Base-by-base conservation (phyloP, 139 green algal species). In the Trebouxia sp. region DNA sequence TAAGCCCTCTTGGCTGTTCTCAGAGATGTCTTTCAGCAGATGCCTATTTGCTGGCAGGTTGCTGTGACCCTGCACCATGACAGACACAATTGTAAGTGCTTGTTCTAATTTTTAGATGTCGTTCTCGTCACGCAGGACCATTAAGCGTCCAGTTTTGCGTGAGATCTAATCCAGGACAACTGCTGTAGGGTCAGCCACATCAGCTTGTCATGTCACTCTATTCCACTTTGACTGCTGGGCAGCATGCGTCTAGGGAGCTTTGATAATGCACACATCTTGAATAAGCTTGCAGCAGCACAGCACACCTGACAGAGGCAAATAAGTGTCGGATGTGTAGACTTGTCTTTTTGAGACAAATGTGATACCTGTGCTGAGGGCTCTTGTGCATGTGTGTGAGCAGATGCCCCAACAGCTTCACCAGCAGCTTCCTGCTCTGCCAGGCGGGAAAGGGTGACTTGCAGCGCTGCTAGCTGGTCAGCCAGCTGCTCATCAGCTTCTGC, bases 401-500 rank as follows among this genome's bases (percentile, higher is more conserved):
- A 41, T 22, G 26, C 0, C 11, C 41, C 5, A 22, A 8, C 39
- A 41, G 8, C 41, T 41, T 8, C 41, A 2, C 50, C 4, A 26
- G 42, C 41, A 77, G 41, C 62, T 6, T 72, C 32, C 11, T 72
- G 62, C 15, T 72, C 62, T 45, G 62, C 62, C 14, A 72, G 32
- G 11, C n/a, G 32, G 24, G 69, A 77, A 6, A 77, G 69, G 3
- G 42, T 51, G 26, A 51, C 22, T 26, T 77, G 41, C 22, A 77
- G 41, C 6, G 43, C 69, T n/a, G 42, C 42, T 6, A 77, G 69
- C 41, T 77, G 41, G 26, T 51, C 69, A 0, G 69, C 69, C 14
- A 77, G 38, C 17, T 30, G 41, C 41, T 77, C 69, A 56, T 51
- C 69, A 45, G 42, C 69, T 38, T 77, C 69, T 56, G 69, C 69